phyloP scores from a whole-genome alignment of 164 flowering plant genomes.

The Amborella trichopoda region DNA sequence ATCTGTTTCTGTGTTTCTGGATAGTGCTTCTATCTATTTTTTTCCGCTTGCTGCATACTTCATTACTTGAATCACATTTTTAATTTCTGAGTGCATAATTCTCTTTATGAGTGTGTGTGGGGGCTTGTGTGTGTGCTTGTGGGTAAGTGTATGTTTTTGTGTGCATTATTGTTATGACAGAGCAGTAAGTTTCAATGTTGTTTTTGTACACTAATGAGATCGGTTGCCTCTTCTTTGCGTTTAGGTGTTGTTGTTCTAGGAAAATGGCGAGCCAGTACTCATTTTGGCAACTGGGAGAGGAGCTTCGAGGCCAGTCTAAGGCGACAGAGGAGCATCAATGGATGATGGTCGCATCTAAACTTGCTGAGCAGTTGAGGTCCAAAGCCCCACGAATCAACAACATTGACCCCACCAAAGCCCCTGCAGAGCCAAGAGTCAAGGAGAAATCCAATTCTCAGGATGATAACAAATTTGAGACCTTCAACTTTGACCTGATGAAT shows the following conservation, averaged over 20 bases:
- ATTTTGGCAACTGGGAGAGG: slow-evolving; percentile 90
- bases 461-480: slow-evolving; percentile 63
- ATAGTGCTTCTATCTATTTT: too few relatives aligned
- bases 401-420: slow-evolving; percentile 60
- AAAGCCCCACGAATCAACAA: slow-evolving; percentile 80
- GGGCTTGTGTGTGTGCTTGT: too few relatives aligned
- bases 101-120: too few relatives aligned
- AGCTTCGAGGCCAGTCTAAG: slow-evolving; percentile 77
- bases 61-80: too few relatives aligned
- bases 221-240: neutral
- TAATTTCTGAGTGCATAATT: too few relatives aligned
- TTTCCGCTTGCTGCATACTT: too few relatives aligned
- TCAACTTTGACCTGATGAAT: slow-evolving; percentile 56
- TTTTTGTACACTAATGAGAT: too few relatives aligned
- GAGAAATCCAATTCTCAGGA: slow-evolving; percentile 54
- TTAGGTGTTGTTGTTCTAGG: slow-evolving; percentile 1
- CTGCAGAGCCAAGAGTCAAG: slow-evolving; percentile 37
- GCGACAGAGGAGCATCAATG: slow-evolving; percentile 79
- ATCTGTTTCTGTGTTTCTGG: too few relatives aligned
- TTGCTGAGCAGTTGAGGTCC: slow-evolving; percentile 78
- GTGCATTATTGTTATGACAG: too few relatives aligned
- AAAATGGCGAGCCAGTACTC: slow-evolving; percentile 60
- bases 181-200: too few relatives aligned
- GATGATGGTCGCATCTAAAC: slow-evolving; percentile 66
- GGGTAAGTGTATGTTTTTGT: too few relatives aligned